phyloP scores from a whole-genome alignment of 345 rosid species.

The Brassica cretica region DNA sequence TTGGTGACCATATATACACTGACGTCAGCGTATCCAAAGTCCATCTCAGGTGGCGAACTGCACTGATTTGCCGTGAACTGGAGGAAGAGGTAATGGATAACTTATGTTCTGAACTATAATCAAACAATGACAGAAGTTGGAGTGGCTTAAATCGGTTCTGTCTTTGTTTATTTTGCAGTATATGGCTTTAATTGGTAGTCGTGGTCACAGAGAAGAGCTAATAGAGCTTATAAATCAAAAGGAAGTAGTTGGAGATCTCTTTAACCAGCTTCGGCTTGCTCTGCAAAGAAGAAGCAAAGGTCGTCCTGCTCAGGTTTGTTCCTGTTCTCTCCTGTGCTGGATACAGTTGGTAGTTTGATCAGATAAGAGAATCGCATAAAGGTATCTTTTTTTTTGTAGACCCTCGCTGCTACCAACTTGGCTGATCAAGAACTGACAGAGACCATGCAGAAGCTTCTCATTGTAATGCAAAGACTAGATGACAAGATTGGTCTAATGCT shows the following conservation, averaged over 20 bases:
- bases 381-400: constrained; percentile 46
- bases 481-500: constrained; percentile 82
- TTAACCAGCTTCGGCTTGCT: constrained; percentile 90
- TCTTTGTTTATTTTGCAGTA: constrained; percentile 54
- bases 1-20: constrained; percentile 95
- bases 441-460: constrained; percentile 86
- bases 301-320: constrained; percentile 89
- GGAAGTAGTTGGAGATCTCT: constrained; percentile 87
- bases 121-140: constrained; percentile 7
- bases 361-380: constrained; percentile 1
- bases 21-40: constrained; percentile 95
- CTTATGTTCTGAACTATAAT: neutral
- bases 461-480: constrained; percentile 95
- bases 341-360: neutral
- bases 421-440: constrained; percentile 81
- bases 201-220: constrained; percentile 58
- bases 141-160: neutral
- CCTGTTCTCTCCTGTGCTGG: neutral
- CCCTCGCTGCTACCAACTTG: constrained; percentile 88
- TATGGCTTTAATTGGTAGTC: constrained; percentile 75
- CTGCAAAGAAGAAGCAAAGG: constrained; percentile 70
- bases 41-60: constrained; percentile 93
- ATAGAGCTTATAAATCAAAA: constrained; percentile 87
- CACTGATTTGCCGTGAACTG: constrained; percentile 86
- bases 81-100: constrained; percentile 74